Conservation (phyloP, 108 stramenopile species). For the Thalassiosira profunda region DNA sequence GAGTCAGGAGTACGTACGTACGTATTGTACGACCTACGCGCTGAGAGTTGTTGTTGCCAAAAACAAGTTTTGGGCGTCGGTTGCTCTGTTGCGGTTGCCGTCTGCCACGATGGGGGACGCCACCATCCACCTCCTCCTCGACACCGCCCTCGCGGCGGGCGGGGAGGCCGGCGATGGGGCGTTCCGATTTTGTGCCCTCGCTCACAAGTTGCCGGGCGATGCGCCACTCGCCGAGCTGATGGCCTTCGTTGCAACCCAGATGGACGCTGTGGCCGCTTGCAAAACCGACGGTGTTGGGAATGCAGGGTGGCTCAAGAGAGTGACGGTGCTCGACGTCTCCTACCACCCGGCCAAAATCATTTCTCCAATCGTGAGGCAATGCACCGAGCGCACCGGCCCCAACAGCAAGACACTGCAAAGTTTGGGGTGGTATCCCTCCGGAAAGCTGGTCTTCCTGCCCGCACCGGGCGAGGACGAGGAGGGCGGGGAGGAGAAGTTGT, state of each 20-base stretch:
- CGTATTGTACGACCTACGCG: no score
- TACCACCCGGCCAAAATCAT: conserved; percentile 67
- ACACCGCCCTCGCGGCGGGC: conserved; percentile 1
- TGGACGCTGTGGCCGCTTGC: not conserved
- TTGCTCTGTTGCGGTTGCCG: conserved; percentile 25
- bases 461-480: not conserved
- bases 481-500: not conserved
- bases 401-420: conserved; percentile 66
- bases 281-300: not conserved
- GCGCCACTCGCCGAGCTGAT: conserved; percentile 20
- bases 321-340: conserved; percentile 22
- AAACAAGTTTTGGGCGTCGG: no score
- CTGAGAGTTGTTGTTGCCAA: no score
- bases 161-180: not conserved
- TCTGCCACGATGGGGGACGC: conserved; percentile 24
- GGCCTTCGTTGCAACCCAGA: not conserved
- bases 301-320: not conserved
- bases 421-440: conserved; percentile 84
- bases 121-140: conserved; percentile 31
- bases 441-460: conserved; percentile 52
- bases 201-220: conserved; percentile 18
- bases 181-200: conserved; percentile 4
- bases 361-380: conserved; percentile 30
- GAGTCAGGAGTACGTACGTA: no score
- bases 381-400: conserved; percentile 47